Evolutionary conservation across 495 filamentous ascomycete genomes (phyloP).

Genomic region (Daldinia decipiens): DNA sequence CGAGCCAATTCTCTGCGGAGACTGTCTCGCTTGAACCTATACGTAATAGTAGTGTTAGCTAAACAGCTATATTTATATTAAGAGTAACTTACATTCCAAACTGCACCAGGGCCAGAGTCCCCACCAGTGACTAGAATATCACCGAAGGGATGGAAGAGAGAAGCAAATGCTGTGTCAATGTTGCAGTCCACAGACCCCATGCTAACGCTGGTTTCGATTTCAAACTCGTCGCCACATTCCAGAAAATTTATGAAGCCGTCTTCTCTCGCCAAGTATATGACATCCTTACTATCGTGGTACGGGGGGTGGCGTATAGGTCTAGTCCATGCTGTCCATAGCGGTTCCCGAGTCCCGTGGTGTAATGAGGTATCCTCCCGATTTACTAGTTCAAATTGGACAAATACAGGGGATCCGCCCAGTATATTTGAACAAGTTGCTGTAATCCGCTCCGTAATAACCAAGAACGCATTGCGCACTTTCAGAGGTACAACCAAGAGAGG

Average conservation of each 20-base stretch:
- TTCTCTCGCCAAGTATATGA: slow-evolving; percentile 81
- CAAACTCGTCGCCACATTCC: slow-evolving; percentile 66
- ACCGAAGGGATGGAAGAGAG: slow-evolving; percentile 58
- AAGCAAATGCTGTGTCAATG: slow-evolving; percentile 74
- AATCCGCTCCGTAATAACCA: slow-evolving; percentile 66
- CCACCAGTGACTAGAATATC: slow-evolving; percentile 85
- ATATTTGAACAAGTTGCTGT: slow-evolving; percentile 70
- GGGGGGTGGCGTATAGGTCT: slow-evolving; percentile 69
- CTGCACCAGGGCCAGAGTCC: slow-evolving; percentile 80
- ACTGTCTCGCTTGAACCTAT: slow-evolving; percentile 55
- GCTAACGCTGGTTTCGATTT: slow-evolving; percentile 60
- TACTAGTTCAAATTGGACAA: slow-evolving; percentile 50
- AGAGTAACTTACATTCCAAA: slow-evolving; percentile 70
- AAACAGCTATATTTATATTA: background rate
- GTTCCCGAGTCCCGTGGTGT: slow-evolving; percentile 53
- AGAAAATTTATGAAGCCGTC: slow-evolving; percentile 78
- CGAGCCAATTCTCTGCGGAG: slow-evolving; percentile 58
- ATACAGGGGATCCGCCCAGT: slow-evolving; percentile 60
- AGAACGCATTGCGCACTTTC: slow-evolving; percentile 69
- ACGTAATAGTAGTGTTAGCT: slow-evolving; percentile 32
- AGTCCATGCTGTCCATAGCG: slow-evolving; percentile 74
- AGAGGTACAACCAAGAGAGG: slow-evolving; percentile 76
- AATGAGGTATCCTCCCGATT: slow-evolving; percentile 47
- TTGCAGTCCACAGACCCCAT: slow-evolving; percentile 70
- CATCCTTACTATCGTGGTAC: slow-evolving; percentile 70